Evolutionary conservation across 257 asterid species (phyloP).

Genomic region (Jacaranda mimosifolia): DNA sequence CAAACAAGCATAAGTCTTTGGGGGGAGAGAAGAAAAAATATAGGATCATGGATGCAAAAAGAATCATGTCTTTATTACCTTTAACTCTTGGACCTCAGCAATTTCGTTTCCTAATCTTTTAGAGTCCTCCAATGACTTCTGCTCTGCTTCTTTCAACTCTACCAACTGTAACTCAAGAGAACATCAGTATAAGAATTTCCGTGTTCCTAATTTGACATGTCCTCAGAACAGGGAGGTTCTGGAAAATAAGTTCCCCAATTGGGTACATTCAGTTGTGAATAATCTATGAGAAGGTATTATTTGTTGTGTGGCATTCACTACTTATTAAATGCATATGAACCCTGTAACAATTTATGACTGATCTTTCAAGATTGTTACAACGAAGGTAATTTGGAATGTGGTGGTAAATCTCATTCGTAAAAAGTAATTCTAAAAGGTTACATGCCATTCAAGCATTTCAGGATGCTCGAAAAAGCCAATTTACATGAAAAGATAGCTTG

Average conservation of each 20-base stretch:
- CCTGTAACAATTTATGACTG: not conserved
- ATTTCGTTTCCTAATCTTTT: conserved; percentile 88
- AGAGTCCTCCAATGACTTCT: conserved; percentile 76
- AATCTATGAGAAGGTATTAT: not conserved
- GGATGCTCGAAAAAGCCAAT: not conserved
- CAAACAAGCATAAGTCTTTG: not conserved
- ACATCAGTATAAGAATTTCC: conserved; percentile 31
- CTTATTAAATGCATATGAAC: not conserved
- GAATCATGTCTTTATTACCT: conserved; percentile 50
- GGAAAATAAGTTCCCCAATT: not conserved
- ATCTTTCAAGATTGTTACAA: conserved; percentile 16
- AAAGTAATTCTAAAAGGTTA: not conserved
- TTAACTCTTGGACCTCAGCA: conserved; percentile 83
- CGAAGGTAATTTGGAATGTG: conserved; percentile 6
- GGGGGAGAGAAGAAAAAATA: not conserved
- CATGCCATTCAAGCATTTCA: conserved; percentile 8
- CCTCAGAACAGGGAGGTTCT: not conserved
- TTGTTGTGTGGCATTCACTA: not conserved
- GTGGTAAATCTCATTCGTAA: conserved; percentile 4
- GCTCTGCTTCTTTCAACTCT: conserved; percentile 92
- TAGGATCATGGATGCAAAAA: not conserved
- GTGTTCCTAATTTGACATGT: not conserved
- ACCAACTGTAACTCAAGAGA: conserved; percentile 64
- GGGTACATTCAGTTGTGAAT: not conserved
- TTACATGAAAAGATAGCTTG: conserved; percentile 5